Percentiles rank a stretch among this genome's conserved stretches.
Conservation (phyloP, 345 rosid species). For the Pistacia integerrima region DNA sequence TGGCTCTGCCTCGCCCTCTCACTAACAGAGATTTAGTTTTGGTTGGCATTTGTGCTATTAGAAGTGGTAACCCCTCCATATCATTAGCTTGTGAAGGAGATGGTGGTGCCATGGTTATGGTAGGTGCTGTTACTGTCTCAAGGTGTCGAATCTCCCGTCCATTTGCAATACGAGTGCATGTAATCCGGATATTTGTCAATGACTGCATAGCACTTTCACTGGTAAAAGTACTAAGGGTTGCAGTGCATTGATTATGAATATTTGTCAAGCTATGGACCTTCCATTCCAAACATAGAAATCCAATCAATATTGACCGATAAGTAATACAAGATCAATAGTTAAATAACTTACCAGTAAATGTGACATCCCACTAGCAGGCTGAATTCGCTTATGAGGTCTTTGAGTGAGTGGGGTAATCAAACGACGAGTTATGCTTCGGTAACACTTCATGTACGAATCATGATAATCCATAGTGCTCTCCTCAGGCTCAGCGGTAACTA, state of each 20-base stretch:
- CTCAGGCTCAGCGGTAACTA: background rate
- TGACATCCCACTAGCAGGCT: constrained; percentile 4
- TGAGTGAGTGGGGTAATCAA: constrained; percentile 9
- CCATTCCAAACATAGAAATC: background rate
- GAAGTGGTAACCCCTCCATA: background rate
- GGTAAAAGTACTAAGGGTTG: background rate
- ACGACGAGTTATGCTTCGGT: background rate
- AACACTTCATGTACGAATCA: background rate
- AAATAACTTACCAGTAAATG: background rate
- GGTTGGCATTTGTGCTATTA: background rate
- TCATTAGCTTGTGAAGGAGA: background rate
- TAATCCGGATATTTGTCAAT: background rate
- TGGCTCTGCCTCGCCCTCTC: background rate
- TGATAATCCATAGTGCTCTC: background rate
- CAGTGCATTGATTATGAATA: background rate
- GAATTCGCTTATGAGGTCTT: constrained; percentile 6
- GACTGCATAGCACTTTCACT: background rate
- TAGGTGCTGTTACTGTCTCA: background rate
- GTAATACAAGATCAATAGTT: background rate
- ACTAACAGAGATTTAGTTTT: background rate
- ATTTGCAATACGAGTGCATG: background rate
- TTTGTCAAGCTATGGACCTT: constrained; percentile 7
- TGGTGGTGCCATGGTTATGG: background rate
- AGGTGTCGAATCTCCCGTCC: constrained; percentile 9
- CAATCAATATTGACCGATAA: background rate